Evolutionary conservation across 1,284 basidiomycete species (phyloP).

Genomic region (Trichosporon ovoides): DNA sequence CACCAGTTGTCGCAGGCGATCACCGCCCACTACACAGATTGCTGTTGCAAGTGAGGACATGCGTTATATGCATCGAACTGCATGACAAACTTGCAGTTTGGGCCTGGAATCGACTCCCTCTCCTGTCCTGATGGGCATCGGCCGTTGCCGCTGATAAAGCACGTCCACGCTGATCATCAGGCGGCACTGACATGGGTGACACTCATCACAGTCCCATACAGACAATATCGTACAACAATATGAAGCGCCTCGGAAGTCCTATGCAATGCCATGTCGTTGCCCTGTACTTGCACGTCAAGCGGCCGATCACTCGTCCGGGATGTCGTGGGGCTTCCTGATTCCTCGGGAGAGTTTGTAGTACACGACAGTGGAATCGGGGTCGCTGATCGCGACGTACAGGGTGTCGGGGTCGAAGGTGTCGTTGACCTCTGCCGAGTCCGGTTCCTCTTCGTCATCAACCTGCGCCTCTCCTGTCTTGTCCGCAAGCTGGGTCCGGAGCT

Average conservation of each 20-base stretch:
- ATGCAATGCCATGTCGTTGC: not conserved
- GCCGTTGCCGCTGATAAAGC: too few relatives aligned
- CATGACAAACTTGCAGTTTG: too few relatives aligned
- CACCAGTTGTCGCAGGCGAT: not conserved
- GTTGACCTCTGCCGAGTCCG: slow-evolving; percentile 4
- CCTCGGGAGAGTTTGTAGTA: slow-evolving; percentile 50
- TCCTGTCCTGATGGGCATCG: too few relatives aligned
- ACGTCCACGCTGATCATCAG: not conserved
- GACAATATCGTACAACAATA: slow-evolving; percentile 6
- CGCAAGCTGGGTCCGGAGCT: slow-evolving; percentile 21
- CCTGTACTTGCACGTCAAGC: not conserved
- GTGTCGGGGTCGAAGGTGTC: slow-evolving; percentile 37
- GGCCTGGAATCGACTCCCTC: too few relatives aligned
- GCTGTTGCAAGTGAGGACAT: too few relatives aligned
- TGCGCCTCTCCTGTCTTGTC: slow-evolving; percentile 4
- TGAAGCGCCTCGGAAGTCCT: not conserved
- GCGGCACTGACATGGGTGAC: not conserved
- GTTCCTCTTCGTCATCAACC: slow-evolving; percentile 6
- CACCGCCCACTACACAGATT: too few relatives aligned
- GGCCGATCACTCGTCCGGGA: slow-evolving; percentile 44
- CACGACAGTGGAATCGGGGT: slow-evolving; percentile 47
- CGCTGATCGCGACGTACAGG: slow-evolving; percentile 46
- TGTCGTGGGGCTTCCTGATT: slow-evolving; percentile 49
- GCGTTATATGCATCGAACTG: slow-evolving; percentile 5
- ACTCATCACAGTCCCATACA: not conserved